Percentiles rank a stretch among this genome's conserved stretches.
Evolutionary conservation across 257 asterid species (phyloP).

Genomic region (Salvia hispanica): DNA sequence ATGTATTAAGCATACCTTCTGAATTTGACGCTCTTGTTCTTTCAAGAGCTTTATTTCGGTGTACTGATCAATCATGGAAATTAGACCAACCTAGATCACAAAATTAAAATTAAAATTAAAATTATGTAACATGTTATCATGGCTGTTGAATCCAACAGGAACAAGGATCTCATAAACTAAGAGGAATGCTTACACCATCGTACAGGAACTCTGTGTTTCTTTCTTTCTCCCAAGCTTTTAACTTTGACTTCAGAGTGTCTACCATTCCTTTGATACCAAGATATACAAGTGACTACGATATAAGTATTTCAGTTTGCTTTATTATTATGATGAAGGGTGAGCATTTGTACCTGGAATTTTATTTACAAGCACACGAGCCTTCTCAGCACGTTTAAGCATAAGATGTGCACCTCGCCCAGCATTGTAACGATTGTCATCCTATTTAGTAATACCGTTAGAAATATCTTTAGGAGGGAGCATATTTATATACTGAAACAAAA

Average conservation of each 20-base stretch:
- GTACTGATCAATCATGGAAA: conserved; percentile 71
- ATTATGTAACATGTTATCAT: not conserved
- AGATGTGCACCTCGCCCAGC: conserved; percentile 94
- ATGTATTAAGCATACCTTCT: conserved; percentile 55
- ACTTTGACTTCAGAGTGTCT: conserved; percentile 63
- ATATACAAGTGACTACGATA: not conserved
- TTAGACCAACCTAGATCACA: conserved; percentile 62
- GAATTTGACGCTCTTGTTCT: conserved; percentile 79
- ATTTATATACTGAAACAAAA: not conserved
- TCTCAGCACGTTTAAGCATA: conserved; percentile 86
- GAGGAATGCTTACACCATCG: conserved; percentile 69
- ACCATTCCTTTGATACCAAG: conserved; percentile 55
- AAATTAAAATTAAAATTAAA: not conserved
- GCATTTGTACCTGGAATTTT: conserved; percentile 77
- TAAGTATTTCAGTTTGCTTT: conserved; percentile 2
- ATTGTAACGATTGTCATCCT: conserved; percentile 92
- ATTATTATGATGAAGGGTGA: not conserved
- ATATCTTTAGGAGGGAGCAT: not conserved
- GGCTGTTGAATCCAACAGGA: too few relatives aligned
- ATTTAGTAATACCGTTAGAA: conserved; percentile 22
- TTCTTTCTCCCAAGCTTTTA: conserved; percentile 76
- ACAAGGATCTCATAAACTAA: not conserved
- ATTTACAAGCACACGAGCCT: conserved; percentile 83
- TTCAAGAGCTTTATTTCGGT: conserved; percentile 61
- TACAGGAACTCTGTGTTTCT: conserved; percentile 68